Evolutionary conservation across 257 asterid species (phyloP).

Genomic region (Salvia miltiorrhiza): DNA sequence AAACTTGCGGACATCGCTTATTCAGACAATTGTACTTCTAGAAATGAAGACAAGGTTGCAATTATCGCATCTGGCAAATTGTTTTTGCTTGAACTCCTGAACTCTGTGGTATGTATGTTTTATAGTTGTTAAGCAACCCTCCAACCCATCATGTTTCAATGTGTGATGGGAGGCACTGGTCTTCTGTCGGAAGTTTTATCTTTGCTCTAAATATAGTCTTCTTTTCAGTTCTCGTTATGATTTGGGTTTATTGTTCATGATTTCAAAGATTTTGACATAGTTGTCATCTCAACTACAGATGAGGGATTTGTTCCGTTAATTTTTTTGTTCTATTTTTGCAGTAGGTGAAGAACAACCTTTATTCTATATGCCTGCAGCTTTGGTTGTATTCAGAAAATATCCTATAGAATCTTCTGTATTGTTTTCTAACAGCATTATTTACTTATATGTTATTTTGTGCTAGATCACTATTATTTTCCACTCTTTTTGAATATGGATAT

Average conservation of each 20-base stretch:
- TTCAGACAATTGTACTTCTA: constrained; percentile 34
- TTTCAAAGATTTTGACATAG: neutral
- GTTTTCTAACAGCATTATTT: neutral
- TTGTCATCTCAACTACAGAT: neutral
- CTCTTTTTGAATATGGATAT: constrained; percentile 2
- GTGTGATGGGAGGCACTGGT: neutral
- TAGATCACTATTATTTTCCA: neutral
- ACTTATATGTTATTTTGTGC: constrained; percentile 4
- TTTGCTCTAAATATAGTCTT: neutral
- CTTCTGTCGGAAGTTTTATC: neutral
- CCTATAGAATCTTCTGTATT: neutral
- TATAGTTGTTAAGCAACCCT: neutral
- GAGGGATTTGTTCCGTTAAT: neutral
- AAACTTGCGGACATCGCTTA: constrained; percentile 66
- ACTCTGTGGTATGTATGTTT: constrained; percentile 51
- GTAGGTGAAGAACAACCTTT: neutral
- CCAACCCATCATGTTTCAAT: neutral
- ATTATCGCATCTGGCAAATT: constrained; percentile 66
- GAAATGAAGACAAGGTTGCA: constrained; percentile 28
- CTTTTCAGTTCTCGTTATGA: neutral
- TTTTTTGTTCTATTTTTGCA: neutral
- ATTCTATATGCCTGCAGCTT: neutral
- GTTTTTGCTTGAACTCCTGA: constrained; percentile 81
- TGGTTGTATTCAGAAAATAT: neutral
- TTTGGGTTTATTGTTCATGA: neutral